These are phyloP conservation scores for Zygoascus biomembranicola DNA, from an alignment of 805 yeast species.

Conservation along the genomic window DNA sequence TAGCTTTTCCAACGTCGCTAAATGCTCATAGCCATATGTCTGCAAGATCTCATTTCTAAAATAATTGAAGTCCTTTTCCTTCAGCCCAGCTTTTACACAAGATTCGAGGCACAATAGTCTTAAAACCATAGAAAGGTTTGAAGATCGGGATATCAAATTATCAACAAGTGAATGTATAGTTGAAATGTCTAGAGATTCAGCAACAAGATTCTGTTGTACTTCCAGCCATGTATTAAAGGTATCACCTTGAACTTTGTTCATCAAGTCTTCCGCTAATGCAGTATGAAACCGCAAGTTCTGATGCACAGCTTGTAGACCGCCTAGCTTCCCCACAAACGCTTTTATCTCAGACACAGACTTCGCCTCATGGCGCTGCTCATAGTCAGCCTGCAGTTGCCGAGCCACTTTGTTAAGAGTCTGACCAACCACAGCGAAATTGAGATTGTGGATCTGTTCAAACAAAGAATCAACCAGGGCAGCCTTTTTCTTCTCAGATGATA, in stretches of 20 bases:
- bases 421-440: constrained; percentile 78
- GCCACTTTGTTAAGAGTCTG: constrained; percentile 63
- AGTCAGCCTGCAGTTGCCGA: constrained; percentile 57
- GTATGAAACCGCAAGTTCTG: constrained; percentile 67
- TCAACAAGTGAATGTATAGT: constrained; percentile 35
- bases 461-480: constrained; percentile 37
- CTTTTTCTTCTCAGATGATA: constrained; percentile 12
- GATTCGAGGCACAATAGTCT: constrained; percentile 52
- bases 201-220: constrained; percentile 53
- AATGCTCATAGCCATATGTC: constrained; percentile 53
- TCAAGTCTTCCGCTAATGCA: constrained; percentile 55
- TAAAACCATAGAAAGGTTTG: constrained; percentile 37
- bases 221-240: constrained; percentile 23
- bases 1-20: constrained; percentile 41
- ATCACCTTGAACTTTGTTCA: constrained; percentile 37
- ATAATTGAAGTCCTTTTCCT: constrained; percentile 50
- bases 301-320: constrained; percentile 59
- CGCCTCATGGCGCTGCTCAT: constrained; percentile 50
- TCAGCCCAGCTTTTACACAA: constrained; percentile 58
- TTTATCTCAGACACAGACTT: constrained; percentile 58
- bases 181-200: constrained; percentile 37
- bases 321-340: constrained; percentile 60
- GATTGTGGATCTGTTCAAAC: constrained; percentile 44
- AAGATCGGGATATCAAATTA: constrained; percentile 42
- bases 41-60: constrained; percentile 50